Evolutionary conservation across 805 yeast genomes (phyloP).

Genomic region (Candida gorgasii): DNA sequence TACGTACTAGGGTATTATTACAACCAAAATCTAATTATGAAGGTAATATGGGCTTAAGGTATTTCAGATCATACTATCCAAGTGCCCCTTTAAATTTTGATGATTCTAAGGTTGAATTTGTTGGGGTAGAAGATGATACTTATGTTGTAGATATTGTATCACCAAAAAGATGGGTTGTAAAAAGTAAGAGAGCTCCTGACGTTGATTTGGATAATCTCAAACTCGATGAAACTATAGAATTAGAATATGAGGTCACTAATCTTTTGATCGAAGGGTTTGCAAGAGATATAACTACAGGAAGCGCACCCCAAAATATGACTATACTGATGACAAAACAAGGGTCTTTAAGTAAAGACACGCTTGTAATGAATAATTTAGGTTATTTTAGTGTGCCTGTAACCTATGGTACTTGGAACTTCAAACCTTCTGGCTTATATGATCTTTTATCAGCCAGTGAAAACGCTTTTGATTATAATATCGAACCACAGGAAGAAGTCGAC

Average conservation of each 20-base stretch:
- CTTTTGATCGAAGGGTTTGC: conserved; percentile 75
- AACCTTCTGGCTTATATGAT: conserved; percentile 24
- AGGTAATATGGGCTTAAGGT: conserved; percentile 53
- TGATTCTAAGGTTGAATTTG: background rate
- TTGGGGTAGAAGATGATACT: conserved; percentile 22
- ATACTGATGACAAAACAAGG: background rate
- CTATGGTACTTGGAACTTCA: conserved; percentile 69
- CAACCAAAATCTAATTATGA: conserved; percentile 52
- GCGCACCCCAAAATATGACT: background rate
- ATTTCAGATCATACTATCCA: conserved; percentile 53
- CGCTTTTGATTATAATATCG: conserved; percentile 36
- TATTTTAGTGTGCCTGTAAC: conserved; percentile 75
- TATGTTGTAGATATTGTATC: conserved; percentile 55
- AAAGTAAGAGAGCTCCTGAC: conserved; percentile 34
- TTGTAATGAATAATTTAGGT: conserved; percentile 78
- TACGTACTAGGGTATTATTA: conserved; percentile 54
- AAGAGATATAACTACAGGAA: conserved; percentile 37
- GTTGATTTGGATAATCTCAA: conserved; percentile 66
- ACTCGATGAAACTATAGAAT: conserved; percentile 1
- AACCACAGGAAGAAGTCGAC: conserved; percentile 19
- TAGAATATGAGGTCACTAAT: conserved; percentile 48
- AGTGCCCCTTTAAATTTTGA: conserved; percentile 29
- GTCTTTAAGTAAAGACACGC: conserved; percentile 51
- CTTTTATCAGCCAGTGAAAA: conserved; percentile 44
- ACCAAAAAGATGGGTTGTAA: conserved; percentile 70